Evolutionary conservation across 2,329 filamentous ascomycete species (phyloP).

Genomic region (Fusarium protoensiforme): DNA sequence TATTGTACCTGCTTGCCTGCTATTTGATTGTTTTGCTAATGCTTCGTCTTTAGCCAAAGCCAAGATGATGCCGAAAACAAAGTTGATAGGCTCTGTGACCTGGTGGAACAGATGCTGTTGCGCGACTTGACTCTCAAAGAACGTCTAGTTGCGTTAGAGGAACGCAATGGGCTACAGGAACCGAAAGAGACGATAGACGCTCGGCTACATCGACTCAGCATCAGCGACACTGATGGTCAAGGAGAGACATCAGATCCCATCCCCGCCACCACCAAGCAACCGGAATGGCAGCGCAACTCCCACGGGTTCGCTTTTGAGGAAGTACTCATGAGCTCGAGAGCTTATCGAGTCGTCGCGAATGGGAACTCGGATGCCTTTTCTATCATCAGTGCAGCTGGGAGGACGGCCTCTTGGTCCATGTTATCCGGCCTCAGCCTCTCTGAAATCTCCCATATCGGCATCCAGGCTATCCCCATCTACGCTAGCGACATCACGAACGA

Average conservation of each 20-base stretch:
- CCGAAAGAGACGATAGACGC: neutral
- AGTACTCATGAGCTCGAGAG: constrained; percentile 12
- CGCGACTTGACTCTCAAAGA: neutral
- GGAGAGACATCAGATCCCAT: neutral
- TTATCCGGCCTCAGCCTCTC: constrained; percentile 19
- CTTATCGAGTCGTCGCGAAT: neutral
- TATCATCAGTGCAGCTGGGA: constrained; percentile 8
- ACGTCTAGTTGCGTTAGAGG: neutral
- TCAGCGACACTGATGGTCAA: neutral
- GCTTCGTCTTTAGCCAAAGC: neutral
- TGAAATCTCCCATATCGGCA: constrained; percentile 12
- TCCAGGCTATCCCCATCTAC: constrained; percentile 17
- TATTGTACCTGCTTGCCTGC: fast-evolving
- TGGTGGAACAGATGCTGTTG: constrained; percentile 3
- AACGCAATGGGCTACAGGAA: neutral
- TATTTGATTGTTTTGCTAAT: neutral
- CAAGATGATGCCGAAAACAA: constrained; percentile 13
- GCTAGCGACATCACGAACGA: constrained; percentile 8
- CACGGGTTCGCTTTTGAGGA: constrained; percentile 9
- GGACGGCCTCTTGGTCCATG: constrained; percentile 19
- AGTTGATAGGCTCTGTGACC: constrained; percentile 11
- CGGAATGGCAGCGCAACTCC: constrained; percentile 1
- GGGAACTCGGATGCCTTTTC: constrained; percentile 14
- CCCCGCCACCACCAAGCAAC: neutral
- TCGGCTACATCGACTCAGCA: neutral